Conservation (phyloP, 2,329 filamentous ascomycete genomes). For the Colletotrichum tropicale region DNA sequence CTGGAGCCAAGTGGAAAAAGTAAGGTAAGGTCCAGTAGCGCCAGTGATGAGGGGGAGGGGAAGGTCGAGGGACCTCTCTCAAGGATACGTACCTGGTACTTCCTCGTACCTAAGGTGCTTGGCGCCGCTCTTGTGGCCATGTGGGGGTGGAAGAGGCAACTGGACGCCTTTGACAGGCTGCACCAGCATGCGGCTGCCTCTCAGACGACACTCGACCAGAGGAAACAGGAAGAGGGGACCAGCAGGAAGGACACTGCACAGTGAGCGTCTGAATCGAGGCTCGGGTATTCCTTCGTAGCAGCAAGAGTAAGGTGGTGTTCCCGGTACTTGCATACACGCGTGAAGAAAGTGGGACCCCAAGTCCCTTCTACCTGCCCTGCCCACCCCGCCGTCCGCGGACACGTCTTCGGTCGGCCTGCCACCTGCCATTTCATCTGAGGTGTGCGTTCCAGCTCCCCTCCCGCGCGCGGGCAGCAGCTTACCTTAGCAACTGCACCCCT, state of each 20-base stretch:
- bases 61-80: background rate
- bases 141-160: constrained; percentile 13
- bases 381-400: background rate
- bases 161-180: constrained; percentile 5
- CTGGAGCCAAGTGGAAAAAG: constrained; percentile 17
- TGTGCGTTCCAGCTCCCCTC: background rate
- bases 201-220: background rate
- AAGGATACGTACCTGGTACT: background rate
- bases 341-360: background rate
- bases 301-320: background rate
- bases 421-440: constrained; percentile 18
- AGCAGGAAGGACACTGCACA: background rate
- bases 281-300: background rate
- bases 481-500: background rate
- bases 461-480: background rate
- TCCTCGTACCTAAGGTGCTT: background rate
- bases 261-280: background rate
- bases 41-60: background rate
- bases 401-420: constrained; percentile 7
- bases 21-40: background rate
- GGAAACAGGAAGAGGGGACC: background rate
- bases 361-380: background rate
- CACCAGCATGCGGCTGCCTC: background rate
- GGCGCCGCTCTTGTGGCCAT: background rate
- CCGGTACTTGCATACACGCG: background rate